A percentile compares a stretch with the other conserved stretches of the same genome.
Evolutionary conservation across 1,284 basidiomycete species (phyloP).

Genomic region (Fomes fomentarius): DNA sequence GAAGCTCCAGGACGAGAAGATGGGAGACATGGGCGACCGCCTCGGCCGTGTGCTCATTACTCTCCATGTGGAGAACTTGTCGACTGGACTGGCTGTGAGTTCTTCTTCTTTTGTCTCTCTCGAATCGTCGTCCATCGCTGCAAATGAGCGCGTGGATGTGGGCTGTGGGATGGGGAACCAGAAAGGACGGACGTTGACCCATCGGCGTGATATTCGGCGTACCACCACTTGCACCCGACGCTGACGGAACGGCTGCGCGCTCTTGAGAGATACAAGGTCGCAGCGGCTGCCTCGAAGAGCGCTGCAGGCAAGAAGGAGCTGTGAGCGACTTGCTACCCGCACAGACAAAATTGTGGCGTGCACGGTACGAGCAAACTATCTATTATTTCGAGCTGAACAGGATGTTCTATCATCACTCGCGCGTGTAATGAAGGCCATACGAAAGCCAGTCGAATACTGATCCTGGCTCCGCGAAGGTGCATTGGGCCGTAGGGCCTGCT

Average conservation of each 20-base stretch:
- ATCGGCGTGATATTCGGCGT: slow-evolving; percentile 76
- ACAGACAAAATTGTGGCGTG: no score
- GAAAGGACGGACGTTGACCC: not conserved
- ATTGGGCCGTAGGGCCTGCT: no score
- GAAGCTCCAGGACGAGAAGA: slow-evolving; percentile 46
- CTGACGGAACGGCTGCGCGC: slow-evolving; percentile 84
- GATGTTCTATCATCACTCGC: no score
- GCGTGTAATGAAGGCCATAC: no score
- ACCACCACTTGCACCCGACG: slow-evolving; percentile 93
- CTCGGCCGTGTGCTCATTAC: slow-evolving; percentile 80
- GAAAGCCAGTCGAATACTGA: no score
- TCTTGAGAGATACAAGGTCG: slow-evolving; percentile 60
- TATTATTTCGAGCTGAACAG: no score
- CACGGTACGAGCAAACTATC: no score
- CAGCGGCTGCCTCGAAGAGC: slow-evolving; percentile 3
- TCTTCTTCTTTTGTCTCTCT: not conserved
- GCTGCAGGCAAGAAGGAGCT: slow-evolving; percentile 37
- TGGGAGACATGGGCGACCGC: slow-evolving; percentile 77
- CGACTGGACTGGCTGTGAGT: slow-evolving; percentile 88
- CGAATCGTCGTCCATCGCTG: not conserved
- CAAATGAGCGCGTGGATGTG: no score
- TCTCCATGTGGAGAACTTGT: slow-evolving; percentile 89
- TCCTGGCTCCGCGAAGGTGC: no score
- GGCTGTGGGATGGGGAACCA: no score
- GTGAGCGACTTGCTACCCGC: no score